These are phyloP conservation scores for Fragosphaeria purpurea DNA, from an alignment of 2,329 filamentous ascomycete genomes.

Conservation along the genomic window DNA sequence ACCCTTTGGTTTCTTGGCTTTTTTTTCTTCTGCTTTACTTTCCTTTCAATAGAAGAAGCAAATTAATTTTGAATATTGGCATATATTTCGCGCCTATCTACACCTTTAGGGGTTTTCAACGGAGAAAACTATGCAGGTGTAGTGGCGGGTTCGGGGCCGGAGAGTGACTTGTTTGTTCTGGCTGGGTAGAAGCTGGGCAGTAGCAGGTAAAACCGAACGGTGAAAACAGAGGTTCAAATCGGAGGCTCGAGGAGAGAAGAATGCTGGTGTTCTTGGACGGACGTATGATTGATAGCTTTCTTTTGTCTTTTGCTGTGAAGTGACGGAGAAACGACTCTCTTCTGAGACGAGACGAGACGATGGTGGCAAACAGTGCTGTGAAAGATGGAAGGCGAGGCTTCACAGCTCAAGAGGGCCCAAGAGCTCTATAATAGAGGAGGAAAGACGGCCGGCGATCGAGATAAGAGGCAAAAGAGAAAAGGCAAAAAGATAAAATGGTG, in stretches of 20 bases:
- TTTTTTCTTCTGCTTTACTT: conserved; percentile 34
- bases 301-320: background rate
- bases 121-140: conserved; percentile 90
- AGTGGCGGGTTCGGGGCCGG: conserved; percentile 37
- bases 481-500: background rate
- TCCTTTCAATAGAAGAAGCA: conserved; percentile 20
- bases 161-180: conserved; percentile 3
- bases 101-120: conserved; percentile 69
- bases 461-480: background rate
- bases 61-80: conserved; percentile 22
- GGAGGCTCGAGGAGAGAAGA: conserved; percentile 13
- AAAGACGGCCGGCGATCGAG: conserved; percentile 4
- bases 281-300: background rate
- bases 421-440: background rate
- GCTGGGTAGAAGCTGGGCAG: conserved; percentile 14
- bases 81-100: conserved; percentile 52
- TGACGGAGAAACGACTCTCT: background rate
- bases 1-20: conserved; percentile 16
- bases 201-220: conserved; percentile 16
- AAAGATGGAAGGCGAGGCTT: background rate
- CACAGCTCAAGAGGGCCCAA: background rate
- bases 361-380: background rate
- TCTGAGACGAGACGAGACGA: too few species aligned
- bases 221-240: conserved; percentile 18
- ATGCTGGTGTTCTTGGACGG: background rate